Evolutionary conservation across 805 yeast genomes (phyloP).

Genomic region (Grigorovia jiainica): DNA sequence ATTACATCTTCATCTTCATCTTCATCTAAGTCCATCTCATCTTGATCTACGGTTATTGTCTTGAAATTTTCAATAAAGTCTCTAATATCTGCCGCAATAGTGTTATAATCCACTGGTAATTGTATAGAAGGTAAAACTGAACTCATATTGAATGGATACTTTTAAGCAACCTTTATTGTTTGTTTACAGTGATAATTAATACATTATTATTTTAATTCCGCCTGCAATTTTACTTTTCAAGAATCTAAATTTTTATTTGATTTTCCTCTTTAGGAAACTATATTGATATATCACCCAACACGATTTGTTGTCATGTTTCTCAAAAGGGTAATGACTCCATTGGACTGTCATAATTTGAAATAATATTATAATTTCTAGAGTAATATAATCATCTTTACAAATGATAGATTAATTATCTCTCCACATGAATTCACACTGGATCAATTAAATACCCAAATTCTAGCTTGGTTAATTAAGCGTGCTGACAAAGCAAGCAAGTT

Average conservation of each 20-base stretch:
- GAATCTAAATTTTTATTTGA: neutral
- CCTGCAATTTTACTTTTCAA: neutral
- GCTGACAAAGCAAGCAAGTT: too few species aligned
- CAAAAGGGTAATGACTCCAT: slow-evolving; percentile 10
- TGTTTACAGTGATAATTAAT: neutral
- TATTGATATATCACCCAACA: neutral
- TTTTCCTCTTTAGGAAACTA: slow-evolving; percentile 2
- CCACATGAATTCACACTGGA: too few species aligned
- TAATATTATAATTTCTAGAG: too few species aligned
- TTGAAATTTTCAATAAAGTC: slow-evolving; percentile 64
- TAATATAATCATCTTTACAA: too few species aligned
- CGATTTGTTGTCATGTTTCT: slow-evolving; percentile 2
- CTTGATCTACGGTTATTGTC: slow-evolving; percentile 23
- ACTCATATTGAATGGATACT: slow-evolving; percentile 13
- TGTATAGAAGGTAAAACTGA: slow-evolving; percentile 52
- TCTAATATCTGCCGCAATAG: slow-evolving; percentile 45
- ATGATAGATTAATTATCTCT: too few species aligned
- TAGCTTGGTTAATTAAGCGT: too few species aligned
- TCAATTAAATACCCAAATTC: too few species aligned
- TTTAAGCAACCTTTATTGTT: neutral
- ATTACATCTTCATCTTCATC: slow-evolving; percentile 20
- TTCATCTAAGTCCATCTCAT: slow-evolving; percentile 23
- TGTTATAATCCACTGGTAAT: slow-evolving; percentile 64
- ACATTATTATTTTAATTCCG: neutral
- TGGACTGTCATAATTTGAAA: neutral